Conservation (phyloP, 768 basidiomycete genomes). For the Mrakia blollopis region DNA sequence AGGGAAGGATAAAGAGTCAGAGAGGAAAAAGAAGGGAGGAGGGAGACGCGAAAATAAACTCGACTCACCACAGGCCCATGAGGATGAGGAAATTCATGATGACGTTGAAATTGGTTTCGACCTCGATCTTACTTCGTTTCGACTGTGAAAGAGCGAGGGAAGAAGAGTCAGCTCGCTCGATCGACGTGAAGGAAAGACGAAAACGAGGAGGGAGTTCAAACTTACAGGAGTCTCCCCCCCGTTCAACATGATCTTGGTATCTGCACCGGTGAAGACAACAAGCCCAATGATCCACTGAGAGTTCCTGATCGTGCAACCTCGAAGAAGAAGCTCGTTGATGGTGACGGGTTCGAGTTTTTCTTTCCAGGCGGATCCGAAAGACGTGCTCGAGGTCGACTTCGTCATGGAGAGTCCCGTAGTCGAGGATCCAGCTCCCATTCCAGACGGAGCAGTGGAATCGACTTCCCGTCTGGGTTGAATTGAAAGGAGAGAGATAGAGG, state of each 20-base stretch:
- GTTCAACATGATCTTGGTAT: conserved; percentile 53
- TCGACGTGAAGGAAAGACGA: neutral
- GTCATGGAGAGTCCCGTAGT: conserved; percentile 42
- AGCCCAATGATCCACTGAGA: conserved; percentile 88
- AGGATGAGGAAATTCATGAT: conserved; percentile 84
- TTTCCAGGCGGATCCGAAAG: conserved; percentile 29
- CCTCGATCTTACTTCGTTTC: conserved; percentile 96
- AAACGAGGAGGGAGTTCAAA: neutral
- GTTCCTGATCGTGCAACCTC: conserved; percentile 84
- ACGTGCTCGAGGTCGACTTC: conserved; percentile 38
- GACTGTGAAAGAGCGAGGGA: conserved; percentile 57
- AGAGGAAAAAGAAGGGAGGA: too few relatives aligned
- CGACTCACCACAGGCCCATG: conserved; percentile 58
- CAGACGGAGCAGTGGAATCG: conserved; percentile 37
- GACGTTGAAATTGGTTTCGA: conserved; percentile 97
- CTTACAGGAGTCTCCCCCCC: conserved; percentile 35
- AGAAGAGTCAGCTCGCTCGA: neutral
- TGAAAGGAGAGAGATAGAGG: neutral
- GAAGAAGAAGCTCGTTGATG: conserved; percentile 87
- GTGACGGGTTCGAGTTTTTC: conserved; percentile 52
- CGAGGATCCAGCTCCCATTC: neutral
- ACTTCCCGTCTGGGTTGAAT: neutral
- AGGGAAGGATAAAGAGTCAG: too few relatives aligned
- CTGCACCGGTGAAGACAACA: conserved; percentile 88
- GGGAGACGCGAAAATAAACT: conserved; percentile 48